phyloP scores from a whole-genome alignment of 108 stramenopile genomes.

The Fragilariopsis cylindrus region DNA sequence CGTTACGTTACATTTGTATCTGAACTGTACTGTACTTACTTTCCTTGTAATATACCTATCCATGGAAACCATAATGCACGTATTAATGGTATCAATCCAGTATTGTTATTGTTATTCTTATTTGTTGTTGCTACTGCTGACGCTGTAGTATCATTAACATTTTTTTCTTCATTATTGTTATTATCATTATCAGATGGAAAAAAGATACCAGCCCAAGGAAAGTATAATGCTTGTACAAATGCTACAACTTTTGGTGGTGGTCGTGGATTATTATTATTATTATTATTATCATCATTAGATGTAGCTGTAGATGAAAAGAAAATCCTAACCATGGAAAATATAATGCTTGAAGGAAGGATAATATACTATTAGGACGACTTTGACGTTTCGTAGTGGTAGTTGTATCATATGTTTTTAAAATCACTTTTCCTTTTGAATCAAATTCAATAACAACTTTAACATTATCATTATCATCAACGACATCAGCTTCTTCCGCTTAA shows the following conservation, averaged over 20 bases:
- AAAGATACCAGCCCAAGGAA: conserved; percentile 15
- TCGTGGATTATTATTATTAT: too few relatives aligned
- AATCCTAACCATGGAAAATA: conserved; percentile 17
- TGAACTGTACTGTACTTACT: not conserved
- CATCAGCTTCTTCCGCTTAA: not conserved
- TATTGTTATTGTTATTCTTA: not conserved
- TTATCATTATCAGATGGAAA: not conserved
- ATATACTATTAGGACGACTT: not conserved
- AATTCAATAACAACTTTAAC: conserved; percentile 12
- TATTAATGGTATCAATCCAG: conserved; percentile 6
- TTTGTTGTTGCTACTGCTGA: not conserved
- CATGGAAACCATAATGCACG: conserved; percentile 14
- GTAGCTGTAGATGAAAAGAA: conserved; percentile 6
- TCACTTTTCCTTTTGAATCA: conserved; percentile 1
- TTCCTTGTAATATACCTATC: conserved; percentile 8
- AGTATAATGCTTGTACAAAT: conserved; percentile 5
- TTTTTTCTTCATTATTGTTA: too few relatives aligned
- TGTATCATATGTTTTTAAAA: not conserved
- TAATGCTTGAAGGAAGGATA: conserved; percentile 8
- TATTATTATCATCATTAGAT: not conserved
- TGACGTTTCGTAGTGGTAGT: not conserved
- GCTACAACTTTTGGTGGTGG: not conserved
- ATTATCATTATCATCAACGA: not conserved
- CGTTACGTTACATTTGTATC: not conserved
- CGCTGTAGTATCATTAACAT: not conserved